These are phyloP conservation scores for Cylindrotheca fusiformis DNA, from an alignment of 108 stramenopile genomes.

Conservation along the genomic window DNA sequence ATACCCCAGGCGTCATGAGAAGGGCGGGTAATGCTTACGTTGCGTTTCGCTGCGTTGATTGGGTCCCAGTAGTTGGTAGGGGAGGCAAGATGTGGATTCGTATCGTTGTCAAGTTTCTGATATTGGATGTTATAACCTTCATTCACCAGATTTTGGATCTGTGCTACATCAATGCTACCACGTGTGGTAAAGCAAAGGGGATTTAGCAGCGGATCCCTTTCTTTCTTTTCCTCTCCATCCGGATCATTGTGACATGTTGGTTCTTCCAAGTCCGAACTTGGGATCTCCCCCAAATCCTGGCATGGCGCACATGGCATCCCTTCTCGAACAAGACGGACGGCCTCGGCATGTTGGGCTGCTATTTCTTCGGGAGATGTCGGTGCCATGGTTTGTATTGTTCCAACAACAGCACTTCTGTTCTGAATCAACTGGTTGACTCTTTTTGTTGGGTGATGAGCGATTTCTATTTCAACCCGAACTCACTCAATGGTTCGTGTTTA, in stretches of 20 bases:
- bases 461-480: too few species aligned
- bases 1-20: conserved; percentile 98
- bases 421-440: too few species aligned
- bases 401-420: not conserved
- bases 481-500: too few species aligned
- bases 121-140: conserved; percentile 60
- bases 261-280: conserved; percentile 44
- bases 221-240: conserved; percentile 20
- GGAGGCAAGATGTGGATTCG: conserved; percentile 4
- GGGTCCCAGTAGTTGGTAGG: conserved; percentile 76
- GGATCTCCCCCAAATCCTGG: conserved; percentile 60
- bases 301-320: conserved; percentile 46
- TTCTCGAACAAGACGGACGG: conserved; percentile 38
- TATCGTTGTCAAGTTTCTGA: conserved; percentile 16
- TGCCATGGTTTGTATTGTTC: conserved; percentile 44
- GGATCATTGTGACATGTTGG: conserved; percentile 41
- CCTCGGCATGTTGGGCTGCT: conserved; percentile 65
- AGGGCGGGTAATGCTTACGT: conserved; percentile 84
- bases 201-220: conserved; percentile 10
- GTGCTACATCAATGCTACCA: conserved; percentile 60
- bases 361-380: conserved; percentile 74
- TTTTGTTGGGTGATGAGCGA: too few species aligned
- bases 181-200: conserved; percentile 62
- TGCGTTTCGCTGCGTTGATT: conserved; percentile 64
- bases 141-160: conserved; percentile 53